Base-by-base conservation (phyloP, 139 green algal species). In the Micromonas commoda region DNA sequence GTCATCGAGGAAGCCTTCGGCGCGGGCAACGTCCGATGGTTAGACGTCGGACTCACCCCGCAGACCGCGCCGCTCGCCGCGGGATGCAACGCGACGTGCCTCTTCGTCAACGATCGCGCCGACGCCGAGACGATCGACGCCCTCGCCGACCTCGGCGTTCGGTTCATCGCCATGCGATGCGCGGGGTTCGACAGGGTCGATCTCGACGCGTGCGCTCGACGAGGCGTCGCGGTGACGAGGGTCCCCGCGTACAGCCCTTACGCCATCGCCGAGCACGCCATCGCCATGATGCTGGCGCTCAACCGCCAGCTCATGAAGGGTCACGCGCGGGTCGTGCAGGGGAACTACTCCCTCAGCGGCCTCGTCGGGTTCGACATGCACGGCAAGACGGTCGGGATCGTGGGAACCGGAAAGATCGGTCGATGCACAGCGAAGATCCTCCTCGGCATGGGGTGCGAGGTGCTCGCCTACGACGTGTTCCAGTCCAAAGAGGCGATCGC, bases 321-420 rank as follows among this genome's bases (percentile, higher is more conserved):
- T 1, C 61, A 89, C 60, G 68, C 76, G 16, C 87, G 89, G 31
- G 53, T 91, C 20, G 67, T 35, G 28, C 67, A 84, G 32, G 87
- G 88, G 61, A 93, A 95, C 82, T 96, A 92, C 81, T 81, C 83
- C 0, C 80, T 94, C 13, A 86, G 78, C 9, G 89, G 89, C 0
- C 77, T 96, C n/a, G 87, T 94, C n/a, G 92, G 92, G 23, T 74
- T 85, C 2, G 80, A 94, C 77, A 60, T 97, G 54, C 64, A n/a
- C 1, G 77, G 82, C 31, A 91, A 92, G 76, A 92, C 85, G 0
- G 87, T 91, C 0, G 91, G 88, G 13, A 77, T 97, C 0, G 28
- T 97, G 0, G 92, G 92, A 60, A 97, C 92, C 0, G 92, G 92
- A 34, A 87, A 86, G 3, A 97, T 97, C 54, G 92, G 92, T 54